phyloP scores from a whole-genome alignment of 768 basidiomycete genomes.

The Kwoniella sp. region DNA sequence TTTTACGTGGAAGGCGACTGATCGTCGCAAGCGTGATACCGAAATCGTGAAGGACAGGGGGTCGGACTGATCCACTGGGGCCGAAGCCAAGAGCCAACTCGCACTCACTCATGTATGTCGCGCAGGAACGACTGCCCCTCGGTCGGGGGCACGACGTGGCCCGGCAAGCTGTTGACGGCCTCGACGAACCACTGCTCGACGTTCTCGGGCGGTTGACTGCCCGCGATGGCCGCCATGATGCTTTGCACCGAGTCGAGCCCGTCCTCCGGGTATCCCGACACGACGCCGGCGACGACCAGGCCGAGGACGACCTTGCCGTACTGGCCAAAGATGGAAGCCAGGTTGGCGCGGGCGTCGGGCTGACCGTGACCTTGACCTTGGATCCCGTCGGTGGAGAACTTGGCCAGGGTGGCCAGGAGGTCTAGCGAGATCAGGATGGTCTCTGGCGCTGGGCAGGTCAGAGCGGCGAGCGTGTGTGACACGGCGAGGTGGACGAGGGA shows the following conservation, averaged over 20 bases:
- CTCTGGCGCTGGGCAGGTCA: slow-evolving; percentile 77
- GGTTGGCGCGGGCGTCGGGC: slow-evolving; percentile 59
- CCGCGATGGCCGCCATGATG: slow-evolving; percentile 61
- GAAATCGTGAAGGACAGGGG: no score
- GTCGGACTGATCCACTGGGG: no score
- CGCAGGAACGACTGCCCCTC: slow-evolving; percentile 68
- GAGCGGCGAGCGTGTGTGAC: slow-evolving; percentile 67
- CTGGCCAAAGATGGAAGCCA: slow-evolving; percentile 51
- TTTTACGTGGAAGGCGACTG: no score
- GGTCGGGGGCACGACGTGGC: slow-evolving; percentile 58
- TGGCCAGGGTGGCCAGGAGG: slow-evolving; percentile 66
- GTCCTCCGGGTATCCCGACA: slow-evolving; percentile 86
- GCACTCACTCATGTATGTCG: slow-evolving; percentile 72
- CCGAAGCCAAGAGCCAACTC: not conserved
- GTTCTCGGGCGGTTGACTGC: slow-evolving; percentile 61
- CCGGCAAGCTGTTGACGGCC: slow-evolving; percentile 67
- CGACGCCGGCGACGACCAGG: slow-evolving; percentile 69
- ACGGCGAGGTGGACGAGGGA: slow-evolving; percentile 73
- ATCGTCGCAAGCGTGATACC: no score
- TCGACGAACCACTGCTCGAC: slow-evolving; percentile 68
- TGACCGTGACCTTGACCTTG: no score
- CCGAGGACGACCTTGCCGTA: slow-evolving; percentile 66
- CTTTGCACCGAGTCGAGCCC: slow-evolving; percentile 66
- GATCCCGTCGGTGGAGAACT: no score
- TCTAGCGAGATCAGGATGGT: slow-evolving; percentile 76